Evolutionary conservation across 257 asterid genomes (phyloP).

Genomic region (Solanum chiquidenum): DNA sequence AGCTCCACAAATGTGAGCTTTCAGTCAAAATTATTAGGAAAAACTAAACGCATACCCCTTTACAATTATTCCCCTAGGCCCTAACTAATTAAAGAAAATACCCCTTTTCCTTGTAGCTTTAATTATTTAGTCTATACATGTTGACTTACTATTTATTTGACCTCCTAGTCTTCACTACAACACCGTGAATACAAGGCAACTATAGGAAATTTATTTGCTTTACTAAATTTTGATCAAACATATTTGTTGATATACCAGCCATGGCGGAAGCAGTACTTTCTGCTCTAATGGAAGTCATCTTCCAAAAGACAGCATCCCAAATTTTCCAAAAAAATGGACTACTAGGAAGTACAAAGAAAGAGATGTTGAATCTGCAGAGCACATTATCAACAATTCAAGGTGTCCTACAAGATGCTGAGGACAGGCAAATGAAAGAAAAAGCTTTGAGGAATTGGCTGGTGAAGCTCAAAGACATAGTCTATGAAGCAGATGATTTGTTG

Average conservation of each 20-base stretch:
- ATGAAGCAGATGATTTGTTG: conserved; percentile 4
- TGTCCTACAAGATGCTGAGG: not conserved
- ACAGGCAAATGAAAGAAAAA: not conserved
- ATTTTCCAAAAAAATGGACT: not conserved
- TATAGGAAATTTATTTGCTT: too few relatives aligned
- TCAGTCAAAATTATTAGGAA: too few relatives aligned
- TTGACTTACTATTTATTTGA: too few relatives aligned
- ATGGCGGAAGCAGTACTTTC: not conserved
- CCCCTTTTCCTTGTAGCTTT: too few relatives aligned
- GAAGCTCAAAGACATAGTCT: not conserved
- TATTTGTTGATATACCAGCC: not conserved
- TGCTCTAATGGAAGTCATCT: not conserved
- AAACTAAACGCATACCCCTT: too few relatives aligned
- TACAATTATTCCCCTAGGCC: too few relatives aligned
- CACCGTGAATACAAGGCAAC: too few relatives aligned
- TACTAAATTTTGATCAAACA: not conserved
- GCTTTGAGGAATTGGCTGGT: not conserved
- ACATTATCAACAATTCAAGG: not conserved
- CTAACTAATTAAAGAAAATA: too few relatives aligned
- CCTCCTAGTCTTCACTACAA: too few relatives aligned
- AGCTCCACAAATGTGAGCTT: too few relatives aligned
- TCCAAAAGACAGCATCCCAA: not conserved
- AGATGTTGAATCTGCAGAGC: not conserved
- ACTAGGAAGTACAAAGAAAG: not conserved
- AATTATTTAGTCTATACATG: too few relatives aligned